Percentiles rank a stretch among this genome's conserved stretches.
These are phyloP conservation scores for Inonotus obliquus DNA, from an alignment of 1,284 basidiomycete genomes.

Conservation along the genomic window DNA sequence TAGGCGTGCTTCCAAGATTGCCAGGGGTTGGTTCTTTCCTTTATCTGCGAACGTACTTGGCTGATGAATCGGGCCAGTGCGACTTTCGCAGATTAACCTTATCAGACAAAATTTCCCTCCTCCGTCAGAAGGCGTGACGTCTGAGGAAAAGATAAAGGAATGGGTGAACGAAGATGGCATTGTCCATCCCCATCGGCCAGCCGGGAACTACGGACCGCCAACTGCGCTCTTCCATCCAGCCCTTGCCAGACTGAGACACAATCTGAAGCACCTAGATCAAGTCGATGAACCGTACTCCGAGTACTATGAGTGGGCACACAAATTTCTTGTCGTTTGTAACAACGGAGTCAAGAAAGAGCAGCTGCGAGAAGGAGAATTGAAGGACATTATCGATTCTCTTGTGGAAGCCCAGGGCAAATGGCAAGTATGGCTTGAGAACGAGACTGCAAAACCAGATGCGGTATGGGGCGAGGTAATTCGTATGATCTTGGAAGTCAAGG, in stretches of 20 bases:
- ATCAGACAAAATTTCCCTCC: not conserved
- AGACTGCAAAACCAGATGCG: too few species aligned
- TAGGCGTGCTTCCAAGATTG: not conserved
- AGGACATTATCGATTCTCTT: not conserved
- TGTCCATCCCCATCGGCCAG: too few species aligned
- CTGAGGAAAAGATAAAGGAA: too few species aligned
- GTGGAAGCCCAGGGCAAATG: not conserved
- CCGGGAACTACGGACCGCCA: too few species aligned
- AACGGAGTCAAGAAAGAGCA: not conserved
- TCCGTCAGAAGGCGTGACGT: not conserved
- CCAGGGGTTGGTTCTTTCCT: not conserved
- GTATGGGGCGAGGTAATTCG: too few species aligned
- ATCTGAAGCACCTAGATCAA: too few species aligned
- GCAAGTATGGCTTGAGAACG: not conserved
- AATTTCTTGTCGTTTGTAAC: not conserved
- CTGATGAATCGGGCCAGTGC: not conserved
- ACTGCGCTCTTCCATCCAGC: too few species aligned
- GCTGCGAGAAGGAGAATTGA: not conserved
- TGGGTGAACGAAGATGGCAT: too few species aligned
- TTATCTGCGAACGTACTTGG: not conserved
- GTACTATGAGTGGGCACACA: too few species aligned
- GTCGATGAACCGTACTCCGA: too few species aligned
- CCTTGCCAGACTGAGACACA: too few species aligned
- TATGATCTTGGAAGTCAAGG: too few species aligned
- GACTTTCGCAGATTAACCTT: not conserved